Base-by-base conservation (phyloP, 352 stramenopile species). In the Phytophthora ramorum region DNA sequence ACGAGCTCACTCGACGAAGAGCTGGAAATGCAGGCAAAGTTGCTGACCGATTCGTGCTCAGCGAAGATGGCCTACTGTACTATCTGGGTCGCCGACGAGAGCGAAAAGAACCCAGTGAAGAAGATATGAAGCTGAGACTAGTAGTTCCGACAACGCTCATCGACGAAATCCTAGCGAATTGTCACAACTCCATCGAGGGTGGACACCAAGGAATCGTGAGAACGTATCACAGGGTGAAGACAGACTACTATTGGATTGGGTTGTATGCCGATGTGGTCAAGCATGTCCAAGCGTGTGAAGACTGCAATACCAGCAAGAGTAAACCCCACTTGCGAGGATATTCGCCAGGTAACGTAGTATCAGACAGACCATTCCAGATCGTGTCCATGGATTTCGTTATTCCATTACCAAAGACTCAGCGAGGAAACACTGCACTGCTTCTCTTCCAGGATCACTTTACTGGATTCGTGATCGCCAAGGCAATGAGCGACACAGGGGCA, bases 241-340 rank as follows among this genome's bases (percentile, higher is more conserved):
- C 7, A 1, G 58, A 59, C 4, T 66, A 40, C 19, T 58, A 65
- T 19, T 65, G 58, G 47, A 20, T 38, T 2, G 47, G 47, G 2
- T 12, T 65, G 2, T 66, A 66, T 13, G 41, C 48, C 0, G 47
- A 65, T 14, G 57, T 46, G 9, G 41, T 44, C 3, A 61, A 61
- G 16, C 53, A 53, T n/a, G 30, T 62, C 4, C 37, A 53, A n/a
- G 28, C 28, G 1, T 54, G 17, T 6, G 14, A 8, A 7, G 37
- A 49, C n/a, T 58, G 43, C 8, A 62, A 14, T 3, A 41, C 13
- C 10, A 41, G 4, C 4, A 14, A 62, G 14, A 54, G 30, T 32
- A 30, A 24, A 4, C 28, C 44, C 1, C 30, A 48, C 0, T 7
- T 37, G 2, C 43, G 20, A 12, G 43, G 54, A 4, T 47, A 47